A percentile compares a stretch with the other conserved stretches of the same genome.
Conservation (phyloP, 192 early-diverging fungal species). For the Paraglomus occultum region DNA sequence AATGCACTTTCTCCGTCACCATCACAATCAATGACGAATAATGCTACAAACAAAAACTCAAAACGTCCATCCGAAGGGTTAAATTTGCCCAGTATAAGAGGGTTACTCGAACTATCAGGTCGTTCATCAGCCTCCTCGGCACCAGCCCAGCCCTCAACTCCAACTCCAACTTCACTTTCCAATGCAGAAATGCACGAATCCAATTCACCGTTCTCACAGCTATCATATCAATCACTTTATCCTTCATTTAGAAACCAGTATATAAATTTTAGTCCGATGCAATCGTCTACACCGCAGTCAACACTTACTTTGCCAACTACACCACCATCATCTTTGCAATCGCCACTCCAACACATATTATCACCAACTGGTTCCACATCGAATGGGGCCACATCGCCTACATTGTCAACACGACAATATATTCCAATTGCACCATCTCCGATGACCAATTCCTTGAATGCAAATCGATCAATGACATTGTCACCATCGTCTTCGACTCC, state of each 20-base stretch:
- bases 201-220: no score
- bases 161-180: neutral
- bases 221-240: no score
- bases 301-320: neutral
- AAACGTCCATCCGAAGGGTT: neutral
- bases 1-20: neutral
- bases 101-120: slow-evolving; percentile 12
- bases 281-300: neutral
- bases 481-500: no score
- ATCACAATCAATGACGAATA: slow-evolving; percentile 7
- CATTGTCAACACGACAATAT: slow-evolving; percentile 14
- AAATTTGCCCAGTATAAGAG: slow-evolving; percentile 26
- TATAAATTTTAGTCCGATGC: no score
- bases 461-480: no score
- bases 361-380: slow-evolving; percentile 4
- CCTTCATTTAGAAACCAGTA: no score
- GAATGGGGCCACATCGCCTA: neutral
- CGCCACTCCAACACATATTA: neutral
- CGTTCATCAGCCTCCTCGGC: neutral
- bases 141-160: neutral
- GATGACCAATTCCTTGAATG: no score
- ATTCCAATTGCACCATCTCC: slow-evolving; percentile 29
- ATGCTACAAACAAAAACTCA: neutral
- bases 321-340: neutral
- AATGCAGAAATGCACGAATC: no score